These are phyloP conservation scores for Xerocomellus amylosporus DNA, from an alignment of 768 basidiomycete species.

Conservation along the genomic window DNA sequence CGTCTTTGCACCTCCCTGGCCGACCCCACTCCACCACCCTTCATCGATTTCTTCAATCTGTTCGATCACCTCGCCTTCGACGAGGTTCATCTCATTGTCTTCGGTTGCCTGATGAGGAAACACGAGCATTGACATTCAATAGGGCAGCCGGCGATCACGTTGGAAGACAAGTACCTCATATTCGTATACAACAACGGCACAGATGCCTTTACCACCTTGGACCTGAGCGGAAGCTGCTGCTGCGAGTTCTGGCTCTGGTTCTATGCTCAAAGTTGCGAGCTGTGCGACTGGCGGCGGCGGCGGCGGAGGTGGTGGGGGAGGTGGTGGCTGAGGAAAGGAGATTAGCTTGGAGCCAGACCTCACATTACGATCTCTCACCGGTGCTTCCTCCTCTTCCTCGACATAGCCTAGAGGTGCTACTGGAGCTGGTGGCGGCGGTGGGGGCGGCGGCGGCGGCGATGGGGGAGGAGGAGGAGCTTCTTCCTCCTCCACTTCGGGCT, in stretches of 20 bases:
- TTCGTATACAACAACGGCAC: slow-evolving; percentile 75
- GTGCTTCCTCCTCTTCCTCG: slow-evolving; percentile 14
- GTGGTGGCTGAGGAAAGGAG: slow-evolving; percentile 12
- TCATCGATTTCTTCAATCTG: slow-evolving; percentile 83
- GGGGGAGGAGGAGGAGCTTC: slow-evolving; percentile 15
- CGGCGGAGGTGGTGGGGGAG: slow-evolving; percentile 45
- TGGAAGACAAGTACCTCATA: slow-evolving; percentile 53
- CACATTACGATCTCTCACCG: slow-evolving; percentile 3
- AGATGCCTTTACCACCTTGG: slow-evolving; percentile 44
- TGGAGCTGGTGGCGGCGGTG: slow-evolving; percentile 11
- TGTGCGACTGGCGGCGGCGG: slow-evolving; percentile 44
- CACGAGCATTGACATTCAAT: not conserved
- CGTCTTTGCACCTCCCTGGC: slow-evolving; percentile 56
- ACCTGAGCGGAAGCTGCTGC: slow-evolving; percentile 12
- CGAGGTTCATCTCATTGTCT: slow-evolving; percentile 80
- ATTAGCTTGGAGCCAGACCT: not conserved
- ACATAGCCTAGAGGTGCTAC: slow-evolving; percentile 15
- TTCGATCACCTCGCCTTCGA: slow-evolving; percentile 79
- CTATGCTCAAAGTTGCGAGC: slow-evolving; percentile 24
- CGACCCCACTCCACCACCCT: slow-evolving; percentile 89
- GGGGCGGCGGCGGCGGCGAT: slow-evolving; percentile 23
- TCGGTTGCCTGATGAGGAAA: slow-evolving; percentile 56
- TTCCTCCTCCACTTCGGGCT: slow-evolving; percentile 24
- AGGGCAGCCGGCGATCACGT: not conserved
- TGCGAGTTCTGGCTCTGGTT: slow-evolving; percentile 31